Evolutionary conservation across 805 yeast genomes (phyloP).

Genomic region (Saturnispora mendoncae): DNA sequence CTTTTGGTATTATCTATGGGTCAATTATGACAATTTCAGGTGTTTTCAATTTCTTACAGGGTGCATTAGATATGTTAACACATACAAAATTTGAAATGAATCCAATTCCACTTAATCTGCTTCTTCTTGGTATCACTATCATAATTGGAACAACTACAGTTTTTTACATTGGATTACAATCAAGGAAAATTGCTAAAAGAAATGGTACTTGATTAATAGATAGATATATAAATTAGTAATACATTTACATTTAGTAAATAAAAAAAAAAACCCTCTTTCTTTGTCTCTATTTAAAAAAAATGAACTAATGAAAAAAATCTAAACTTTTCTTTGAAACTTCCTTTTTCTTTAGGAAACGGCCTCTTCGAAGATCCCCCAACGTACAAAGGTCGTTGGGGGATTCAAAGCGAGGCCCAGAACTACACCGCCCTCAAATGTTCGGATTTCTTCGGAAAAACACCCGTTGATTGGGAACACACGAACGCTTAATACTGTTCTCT

Average conservation of each 20-base stretch:
- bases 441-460: not conserved
- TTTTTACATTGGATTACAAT: conserved; percentile 31
- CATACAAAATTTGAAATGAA: conserved; percentile 46
- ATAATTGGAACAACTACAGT: conserved; percentile 37
- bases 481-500: not conserved
- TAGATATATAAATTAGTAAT: no score
- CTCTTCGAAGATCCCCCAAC: conserved; percentile 42
- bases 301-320: not conserved
- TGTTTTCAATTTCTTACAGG: conserved; percentile 39
- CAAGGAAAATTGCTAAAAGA: conserved; percentile 15
- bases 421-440: conserved; percentile 11
- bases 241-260: not conserved
- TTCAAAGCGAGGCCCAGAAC: conserved; percentile 43
- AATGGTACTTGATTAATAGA: not conserved
- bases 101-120: conserved; percentile 42
- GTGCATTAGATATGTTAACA: conserved; percentile 38
- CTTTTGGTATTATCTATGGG: conserved; percentile 54
- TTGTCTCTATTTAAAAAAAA: not conserved
- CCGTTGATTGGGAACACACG: not conserved
- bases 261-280: not conserved
- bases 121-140: conserved; percentile 32
- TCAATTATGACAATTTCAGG: conserved; percentile 47
- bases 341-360: conserved; percentile 21
- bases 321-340: no score
- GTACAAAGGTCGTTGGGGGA: conserved; percentile 33